Percentiles rank a stretch among this genome's conserved stretches.
phyloP scores from a whole-genome alignment of 345 rosid genomes.

The Erodium maritimum region DNA sequence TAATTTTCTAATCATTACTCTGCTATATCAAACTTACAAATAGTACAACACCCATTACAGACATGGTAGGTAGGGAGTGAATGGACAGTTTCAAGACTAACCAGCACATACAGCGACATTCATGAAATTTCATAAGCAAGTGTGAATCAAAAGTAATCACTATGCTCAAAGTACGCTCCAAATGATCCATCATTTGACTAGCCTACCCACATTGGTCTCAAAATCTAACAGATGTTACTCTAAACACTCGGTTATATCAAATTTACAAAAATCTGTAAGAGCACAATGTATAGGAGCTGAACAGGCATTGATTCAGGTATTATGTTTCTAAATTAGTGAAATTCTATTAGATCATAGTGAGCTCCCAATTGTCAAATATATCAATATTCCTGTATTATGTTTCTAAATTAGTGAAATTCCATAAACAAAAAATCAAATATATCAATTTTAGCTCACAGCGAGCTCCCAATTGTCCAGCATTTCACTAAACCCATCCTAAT shows the following conservation, averaged over 20 bases:
- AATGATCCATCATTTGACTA: neutral
- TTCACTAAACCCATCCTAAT: neutral
- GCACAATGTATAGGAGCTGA: neutral
- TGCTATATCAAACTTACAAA: too few species aligned
- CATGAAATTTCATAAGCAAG: neutral
- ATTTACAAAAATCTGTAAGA: neutral
- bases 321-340: too few species aligned
- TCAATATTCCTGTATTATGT: too few species aligned
- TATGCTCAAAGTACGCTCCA: neutral
- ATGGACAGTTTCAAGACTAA: too few species aligned
- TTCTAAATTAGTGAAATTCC: neutral
- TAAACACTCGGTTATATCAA: neutral
- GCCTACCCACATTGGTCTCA: neutral
- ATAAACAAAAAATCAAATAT: too few species aligned
- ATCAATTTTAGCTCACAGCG: neutral
- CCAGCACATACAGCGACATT: too few species aligned
- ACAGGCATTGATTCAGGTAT: neutral
- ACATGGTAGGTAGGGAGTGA: too few species aligned
- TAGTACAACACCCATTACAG: too few species aligned
- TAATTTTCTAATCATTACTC: too few species aligned
- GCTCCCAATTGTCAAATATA: neutral
- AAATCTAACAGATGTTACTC: neutral
- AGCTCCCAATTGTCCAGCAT: neutral
- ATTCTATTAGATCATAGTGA: neutral
- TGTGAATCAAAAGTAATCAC: neutral